phyloP scores from a whole-genome alignment of 225 moss, liverwort and hornwort genomes.

The Thuidium tamariscinum region DNA sequence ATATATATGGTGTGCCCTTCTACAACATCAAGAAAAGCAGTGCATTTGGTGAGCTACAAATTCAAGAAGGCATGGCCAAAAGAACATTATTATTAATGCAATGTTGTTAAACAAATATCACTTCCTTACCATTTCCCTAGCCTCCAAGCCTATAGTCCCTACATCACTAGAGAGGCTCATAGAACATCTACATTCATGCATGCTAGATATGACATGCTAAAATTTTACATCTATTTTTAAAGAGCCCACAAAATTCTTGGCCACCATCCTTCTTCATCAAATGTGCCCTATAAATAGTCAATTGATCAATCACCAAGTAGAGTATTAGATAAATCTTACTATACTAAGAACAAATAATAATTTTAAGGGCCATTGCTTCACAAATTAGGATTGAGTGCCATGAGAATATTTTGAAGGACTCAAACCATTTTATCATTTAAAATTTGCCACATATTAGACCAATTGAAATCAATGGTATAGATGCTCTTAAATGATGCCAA shows the following conservation, averaged over 20 bases:
- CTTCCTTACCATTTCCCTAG: rapidly evolving
- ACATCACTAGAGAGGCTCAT: background rate
- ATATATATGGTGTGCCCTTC: background rate
- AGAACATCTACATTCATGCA: rapidly evolving
- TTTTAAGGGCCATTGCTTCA: no score
- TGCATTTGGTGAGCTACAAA: background rate
- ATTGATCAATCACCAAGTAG: background rate
- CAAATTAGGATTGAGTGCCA: no score
- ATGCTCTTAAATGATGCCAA: rapidly evolving
- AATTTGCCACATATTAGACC: rapidly evolving
- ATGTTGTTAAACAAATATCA: no score
- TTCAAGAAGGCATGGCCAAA: no score
- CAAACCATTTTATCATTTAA: no score
- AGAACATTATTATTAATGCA: no score
- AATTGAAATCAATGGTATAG: rapidly evolving
- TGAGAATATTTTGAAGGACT: no score
- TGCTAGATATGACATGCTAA: background rate
- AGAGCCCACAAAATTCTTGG: background rate
- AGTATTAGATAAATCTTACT: no score
- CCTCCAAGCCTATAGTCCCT: background rate
- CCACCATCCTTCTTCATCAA: rapidly evolving
- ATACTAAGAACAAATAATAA: no score
- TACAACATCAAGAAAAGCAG: rapidly evolving
- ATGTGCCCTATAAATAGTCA: no score
- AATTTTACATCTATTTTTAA: background rate